Base-by-base conservation (phyloP, 2,329 filamentous ascomycete genomes). In the Colletotrichum gigasporum region DNA sequence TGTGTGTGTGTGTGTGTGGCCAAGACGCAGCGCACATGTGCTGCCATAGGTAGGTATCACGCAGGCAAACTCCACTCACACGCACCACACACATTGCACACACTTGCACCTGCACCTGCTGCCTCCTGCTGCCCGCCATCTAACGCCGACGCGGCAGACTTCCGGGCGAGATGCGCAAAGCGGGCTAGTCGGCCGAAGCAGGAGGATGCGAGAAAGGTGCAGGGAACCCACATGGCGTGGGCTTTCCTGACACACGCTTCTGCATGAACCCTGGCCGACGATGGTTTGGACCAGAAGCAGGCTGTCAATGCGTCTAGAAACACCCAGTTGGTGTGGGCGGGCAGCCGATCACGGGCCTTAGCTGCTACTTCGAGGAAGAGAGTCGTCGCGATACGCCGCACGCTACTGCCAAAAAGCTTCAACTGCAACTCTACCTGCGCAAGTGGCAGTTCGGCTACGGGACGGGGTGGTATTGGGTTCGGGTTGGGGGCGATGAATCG, bases 301-400 rank as follows among this genome's bases (percentile, higher is more conserved):
- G 42, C 41, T 54, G 61, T 50, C 56, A 42, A 37, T 61, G 48
- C 56, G 61, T 60, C 34, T 60, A 42, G 55, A 53, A 52, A 53
- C 47, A 47, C 16, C 12, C n/a, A n/a, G n/a, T n/a, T n/a, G n/a
- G n/a, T n/a, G n/a, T n/a, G n/a, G n/a, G n/a, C n/a, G n/a, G n/a
- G n/a, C n/a, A n/a, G n/a, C n/a, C n/a, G n/a, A n/a, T n/a, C n/a
- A n/a, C n/a, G n/a, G n/a, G n/a, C n/a, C n/a, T n/a, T n/a, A n/a
- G n/a, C n/a, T n/a, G n/a, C n/a, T n/a, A n/a, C n/a, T n/a, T n/a
- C n/a, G n/a, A 54, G 35, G 51, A 54, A 41, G 35, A 42, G 4
- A 5, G n/a, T n/a, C n/a, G n/a, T n/a, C n/a, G n/a, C n/a, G n/a
- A n/a, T n/a, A n/a, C n/a, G n/a, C n/a, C n/a, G n/a, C n/a, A n/a